Conservation (phyloP, 148 eudicot genomes). For the Rhododendron ferrugineum region DNA sequence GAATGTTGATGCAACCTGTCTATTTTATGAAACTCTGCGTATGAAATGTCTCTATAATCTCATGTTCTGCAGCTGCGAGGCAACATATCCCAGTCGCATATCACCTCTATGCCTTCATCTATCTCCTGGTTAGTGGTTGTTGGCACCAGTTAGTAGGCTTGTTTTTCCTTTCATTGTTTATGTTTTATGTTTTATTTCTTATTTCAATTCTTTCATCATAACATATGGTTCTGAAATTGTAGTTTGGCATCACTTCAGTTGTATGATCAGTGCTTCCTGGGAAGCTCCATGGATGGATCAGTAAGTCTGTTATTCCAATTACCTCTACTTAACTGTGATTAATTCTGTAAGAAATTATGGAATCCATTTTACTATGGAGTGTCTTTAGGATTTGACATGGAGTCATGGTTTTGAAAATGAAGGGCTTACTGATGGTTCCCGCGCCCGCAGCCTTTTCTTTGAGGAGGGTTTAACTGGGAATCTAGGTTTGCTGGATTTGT, state of each 20-base stretch:
- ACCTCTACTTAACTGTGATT: background rate
- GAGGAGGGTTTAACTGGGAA: background rate
- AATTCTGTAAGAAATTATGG: background rate
- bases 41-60: background rate
- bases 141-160: background rate
- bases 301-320: conserved; percentile 35
- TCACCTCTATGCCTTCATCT: conserved; percentile 64
- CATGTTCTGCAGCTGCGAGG: conserved; percentile 51
- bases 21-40: background rate
- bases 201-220: conserved; percentile 3
- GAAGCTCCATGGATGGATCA: conserved; percentile 93
- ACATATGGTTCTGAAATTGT: conserved; percentile 15
- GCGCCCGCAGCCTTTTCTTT: background rate
- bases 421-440: background rate
- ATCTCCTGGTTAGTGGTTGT: conserved; percentile 54
- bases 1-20: background rate
- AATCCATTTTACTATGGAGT: background rate
- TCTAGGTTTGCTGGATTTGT: background rate
- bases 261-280: conserved; percentile 69
- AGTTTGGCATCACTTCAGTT: conserved; percentile 67
- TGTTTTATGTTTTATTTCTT: background rate
- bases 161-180: background rate
- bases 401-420: background rate
- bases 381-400: background rate
- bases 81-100: conserved; percentile 28